phyloP scores from a whole-genome alignment of 2,329 filamentous ascomycete species.

The Claviceps digitariae region DNA sequence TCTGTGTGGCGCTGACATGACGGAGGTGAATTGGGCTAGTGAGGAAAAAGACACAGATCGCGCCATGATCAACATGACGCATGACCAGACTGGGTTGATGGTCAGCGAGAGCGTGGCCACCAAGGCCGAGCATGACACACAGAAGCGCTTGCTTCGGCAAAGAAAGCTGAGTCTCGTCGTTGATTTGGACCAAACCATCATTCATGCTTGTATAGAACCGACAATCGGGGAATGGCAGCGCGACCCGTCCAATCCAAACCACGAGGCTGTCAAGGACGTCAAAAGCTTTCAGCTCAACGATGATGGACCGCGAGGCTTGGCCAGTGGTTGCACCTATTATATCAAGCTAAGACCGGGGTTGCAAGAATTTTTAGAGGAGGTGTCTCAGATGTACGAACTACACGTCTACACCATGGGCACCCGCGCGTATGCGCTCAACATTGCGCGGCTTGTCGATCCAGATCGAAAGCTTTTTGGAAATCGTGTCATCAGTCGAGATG shows the following conservation, averaged over 20 bases:
- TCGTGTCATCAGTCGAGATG: slow-evolving; percentile 88
- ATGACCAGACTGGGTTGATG: slow-evolving; percentile 76
- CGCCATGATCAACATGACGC: slow-evolving; percentile 87
- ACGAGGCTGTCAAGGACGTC: slow-evolving; percentile 81
- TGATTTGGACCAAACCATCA: slow-evolving; percentile 95
- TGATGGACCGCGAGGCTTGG: slow-evolving; percentile 57
- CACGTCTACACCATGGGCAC: slow-evolving; percentile 99
- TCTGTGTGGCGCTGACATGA: slow-evolving; percentile 94
- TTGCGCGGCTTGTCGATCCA: slow-evolving; percentile 86
- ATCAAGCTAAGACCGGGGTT: slow-evolving; percentile 92
- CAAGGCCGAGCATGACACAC: slow-evolving; percentile 72
- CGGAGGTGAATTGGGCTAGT: slow-evolving; percentile 72
- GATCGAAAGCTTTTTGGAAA: slow-evolving; percentile 83
- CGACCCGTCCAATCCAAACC: slow-evolving; percentile 78
- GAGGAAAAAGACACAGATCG: slow-evolving; percentile 67
- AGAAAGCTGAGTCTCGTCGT: slow-evolving; percentile 88
- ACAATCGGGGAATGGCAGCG: slow-evolving; percentile 93
- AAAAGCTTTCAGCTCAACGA: slow-evolving; percentile 78
- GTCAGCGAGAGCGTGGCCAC: slow-evolving; percentile 74
- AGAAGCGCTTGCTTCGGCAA: slow-evolving; percentile 64
- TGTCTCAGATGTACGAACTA: slow-evolving; percentile 76
- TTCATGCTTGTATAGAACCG: slow-evolving; percentile 93
- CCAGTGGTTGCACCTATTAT: slow-evolving; percentile 82
- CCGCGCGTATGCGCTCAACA: slow-evolving; percentile 83
- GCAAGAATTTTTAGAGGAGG: slow-evolving; percentile 61